Base-by-base conservation (phyloP, 805 yeast genomes). In the Metschnikowia aberdeeniae region DNA sequence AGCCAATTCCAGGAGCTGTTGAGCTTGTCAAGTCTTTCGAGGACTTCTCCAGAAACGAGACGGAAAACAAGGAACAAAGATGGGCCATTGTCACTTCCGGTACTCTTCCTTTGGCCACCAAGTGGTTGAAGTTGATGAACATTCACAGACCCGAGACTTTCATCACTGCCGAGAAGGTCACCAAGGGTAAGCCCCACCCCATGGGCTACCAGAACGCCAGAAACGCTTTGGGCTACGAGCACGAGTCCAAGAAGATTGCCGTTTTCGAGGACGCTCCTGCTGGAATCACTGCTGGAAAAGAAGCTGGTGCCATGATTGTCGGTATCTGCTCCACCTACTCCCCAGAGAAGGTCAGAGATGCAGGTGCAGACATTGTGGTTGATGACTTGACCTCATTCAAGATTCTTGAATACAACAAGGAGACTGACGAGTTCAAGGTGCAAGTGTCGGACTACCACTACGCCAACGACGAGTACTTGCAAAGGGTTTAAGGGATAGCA, bases 21-120 rank as follows among this genome's bases (percentile, higher is more conserved):
- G 79, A 77, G 58, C 72, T 88, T 51, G 79, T 82, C 59, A 70
- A 72, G 56, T 66, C 67, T 12, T 70, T 84, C 55, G 77, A 77
- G 61, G 60, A 68, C 26, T 64, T 67, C 44, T 82, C 84, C 48
- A 67, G 52, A 52, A 56, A 58, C 64, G 65, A 60, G 24, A 68
- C 75, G 27, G 62, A 50, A 72, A 70, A 67, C 55, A 67, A 67
- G 48, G 47, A 64, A 53, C 76, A 70, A 60, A 81, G 80, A 67
- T 88, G 95, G 89, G 92, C 90, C 45, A 84, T 88, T 59, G 95
- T 89, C 52, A 88, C 96, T 26, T 81, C 89, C 41, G 96, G 95
- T 55, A 83, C 90, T 46, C 73, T 76, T 52, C 82, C 79, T 31
- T 75, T 88, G 73, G 95, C 95, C 45, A 72, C 80, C 57, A 79